Evolutionary conservation across 2,329 filamentous ascomycete genomes (phyloP), one percentile per base, ranked within the genome.

Genomic region (Claviceps pazoutovae): DNA sequence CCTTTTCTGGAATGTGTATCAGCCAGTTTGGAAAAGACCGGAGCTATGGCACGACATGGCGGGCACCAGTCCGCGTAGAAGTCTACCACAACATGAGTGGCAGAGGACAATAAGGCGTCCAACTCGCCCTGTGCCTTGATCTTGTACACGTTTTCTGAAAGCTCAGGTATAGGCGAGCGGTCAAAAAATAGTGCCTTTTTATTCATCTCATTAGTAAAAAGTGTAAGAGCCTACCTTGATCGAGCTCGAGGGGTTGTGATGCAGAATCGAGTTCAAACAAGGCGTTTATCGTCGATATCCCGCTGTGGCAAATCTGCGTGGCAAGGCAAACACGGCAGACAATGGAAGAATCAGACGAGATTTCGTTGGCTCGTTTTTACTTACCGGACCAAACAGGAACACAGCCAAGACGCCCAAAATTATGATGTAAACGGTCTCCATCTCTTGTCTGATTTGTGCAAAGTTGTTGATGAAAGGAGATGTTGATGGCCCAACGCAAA

Each of bases 11-110:
- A 55, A 17, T 63, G 54, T 48, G 56, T 50, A 46, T 50, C 55
- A 30, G 63, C 58, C 34, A 64, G 56, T 83, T 48, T 94, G 78
- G 65, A 61, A 57, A 68, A 75, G 44, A 73, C 53, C 23, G 73
- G 73, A 1, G 69, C 68, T 55, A 76, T 75, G 50, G 65, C 62
- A 48, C 71, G 71, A 65, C 74, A 76, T 1, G 74, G 73, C 1
- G 67, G 66, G 54, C 74, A 76, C 74, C 74, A 76, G 59, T 70
- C 67, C 4, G 74, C 73, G 59, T 67, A 73, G 61, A 76, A 75
- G 64, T 76, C 72, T 52, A 75, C 63, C 42, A 66, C 63, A 49
- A 73, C 69, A 59, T 71, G 66, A 42, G 65, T 70, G 51, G 62
- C 68, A 36, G 64, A 60, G 2, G 60, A 48, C 52, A 73, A 58